A percentile compares a stretch with the other conserved stretches of the same genome.
These are phyloP conservation scores for Begonia loranthoides DNA, from an alignment of 306 rosid species.

Conservation along the genomic window DNA sequence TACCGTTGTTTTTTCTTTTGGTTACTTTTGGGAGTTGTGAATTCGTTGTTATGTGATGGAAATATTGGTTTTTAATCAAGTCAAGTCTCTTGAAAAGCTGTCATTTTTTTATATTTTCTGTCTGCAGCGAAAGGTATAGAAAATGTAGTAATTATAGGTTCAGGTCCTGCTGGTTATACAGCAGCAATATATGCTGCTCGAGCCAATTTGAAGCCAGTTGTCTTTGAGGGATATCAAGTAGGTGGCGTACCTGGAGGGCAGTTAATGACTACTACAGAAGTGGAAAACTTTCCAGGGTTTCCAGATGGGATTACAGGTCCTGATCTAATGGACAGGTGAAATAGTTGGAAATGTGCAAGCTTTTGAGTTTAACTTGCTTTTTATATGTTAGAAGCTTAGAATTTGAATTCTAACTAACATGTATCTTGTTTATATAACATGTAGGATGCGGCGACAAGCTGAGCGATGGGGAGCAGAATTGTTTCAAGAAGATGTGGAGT, in stretches of 20 bases:
- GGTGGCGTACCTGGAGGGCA: slow-evolving; percentile 98
- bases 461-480: slow-evolving; percentile 97
- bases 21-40: background rate
- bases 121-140: slow-evolving; percentile 45
- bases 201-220: slow-evolving; percentile 89
- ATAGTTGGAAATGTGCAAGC: slow-evolving; percentile 1
- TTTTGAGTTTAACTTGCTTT: too few species aligned
- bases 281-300: slow-evolving; percentile 93
- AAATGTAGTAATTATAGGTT: slow-evolving; percentile 80
- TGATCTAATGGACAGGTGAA: slow-evolving; percentile 87
- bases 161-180: slow-evolving; percentile 93
- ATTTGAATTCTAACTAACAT: background rate
- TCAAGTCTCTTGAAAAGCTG: too few species aligned
- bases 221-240: slow-evolving; percentile 82
- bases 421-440: slow-evolving; percentile 5
- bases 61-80: background rate
- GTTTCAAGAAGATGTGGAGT: slow-evolving; percentile 87
- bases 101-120: background rate
- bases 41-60: background rate
- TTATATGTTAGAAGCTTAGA: too few species aligned
- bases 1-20: background rate
- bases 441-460: slow-evolving; percentile 56
- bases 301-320: slow-evolving; percentile 96
- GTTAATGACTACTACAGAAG: slow-evolving; percentile 95
- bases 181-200: slow-evolving; percentile 94